Base-by-base conservation (phyloP, 768 basidiomycete genomes). In the Russula virescens region DNA sequence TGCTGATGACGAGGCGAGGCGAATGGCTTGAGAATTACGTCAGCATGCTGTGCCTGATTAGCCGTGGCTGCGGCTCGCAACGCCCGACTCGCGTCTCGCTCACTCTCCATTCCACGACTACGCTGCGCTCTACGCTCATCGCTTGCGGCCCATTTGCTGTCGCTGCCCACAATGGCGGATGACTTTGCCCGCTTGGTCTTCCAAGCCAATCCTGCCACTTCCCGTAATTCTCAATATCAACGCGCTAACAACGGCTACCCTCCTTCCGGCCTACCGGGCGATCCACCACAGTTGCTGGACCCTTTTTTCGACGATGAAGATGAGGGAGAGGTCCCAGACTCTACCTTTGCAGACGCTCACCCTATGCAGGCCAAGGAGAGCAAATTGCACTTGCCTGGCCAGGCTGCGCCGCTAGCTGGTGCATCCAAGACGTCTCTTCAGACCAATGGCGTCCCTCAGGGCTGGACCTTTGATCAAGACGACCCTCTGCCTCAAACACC, bases 301-400 rank as follows among this genome's bases (percentile, higher is more conserved):
- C 90, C 89, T n/a, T 93, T 93, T 73, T 93, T 93, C 73, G 88
- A 90, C 73, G 91, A 92, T 71, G 89, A 88, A 58, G 87, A 89
- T 66, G 89, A 91, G 58, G 72, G 73, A 61, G 83, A 86, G 62
- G 68, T 77, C 34, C 83, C 84, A 18, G 86, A 88, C 73, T 85
- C 85, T 21, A 83, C 83, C n/a, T 88, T 88, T 73, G 82, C 82
- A 54, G 69, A 70, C 43, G 75, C 80, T n/a, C 65, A 66, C 1
- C 70, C 78, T 14, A 76, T 74, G 76, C 78, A 75, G 64, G 77
- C 75, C 11, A 77, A 77, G 62, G 80, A 79, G 53, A 80, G 79
- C 68, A 77, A 75, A 0, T 73, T 89, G 0, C 86, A 86, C 38
- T 75, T 92, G 52, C 74, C 86, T 11, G 75, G 75, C 55, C 72